These are phyloP conservation scores for Colletotrichum sojae DNA, from an alignment of 2,329 filamentous ascomycete genomes.

Conservation along the genomic window DNA sequence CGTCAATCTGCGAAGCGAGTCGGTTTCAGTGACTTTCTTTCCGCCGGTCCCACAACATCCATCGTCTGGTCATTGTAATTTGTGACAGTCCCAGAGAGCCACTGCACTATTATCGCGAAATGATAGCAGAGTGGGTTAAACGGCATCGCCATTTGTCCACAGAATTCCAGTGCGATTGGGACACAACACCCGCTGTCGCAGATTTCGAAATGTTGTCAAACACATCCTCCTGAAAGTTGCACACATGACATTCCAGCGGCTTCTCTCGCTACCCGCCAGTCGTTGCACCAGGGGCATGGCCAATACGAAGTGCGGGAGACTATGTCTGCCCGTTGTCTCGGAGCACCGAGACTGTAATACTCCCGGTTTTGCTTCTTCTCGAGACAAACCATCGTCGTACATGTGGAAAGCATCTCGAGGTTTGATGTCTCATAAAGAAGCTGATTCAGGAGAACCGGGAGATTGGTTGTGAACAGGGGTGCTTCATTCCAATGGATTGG, in stretches of 20 bases:
- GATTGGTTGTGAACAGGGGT: constrained; percentile 26
- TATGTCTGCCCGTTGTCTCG: background rate
- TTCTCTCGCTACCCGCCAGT: background rate
- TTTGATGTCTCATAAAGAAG: constrained; percentile 13
- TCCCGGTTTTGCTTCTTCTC: constrained; percentile 22
- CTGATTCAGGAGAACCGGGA: constrained; percentile 25
- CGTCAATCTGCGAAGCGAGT: constrained; percentile 13
- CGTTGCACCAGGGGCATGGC: background rate
- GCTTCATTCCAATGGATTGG: constrained; percentile 10
- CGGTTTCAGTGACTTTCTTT: background rate
- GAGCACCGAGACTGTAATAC: constrained; percentile 5
- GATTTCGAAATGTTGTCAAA: constrained; percentile 3
- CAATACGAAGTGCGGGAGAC: background rate
- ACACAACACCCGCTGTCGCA: background rate
- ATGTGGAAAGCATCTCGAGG: constrained; percentile 2
- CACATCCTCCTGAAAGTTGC: background rate
- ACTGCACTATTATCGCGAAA: background rate
- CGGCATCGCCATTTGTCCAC: no score
- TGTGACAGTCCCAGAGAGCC: background rate
- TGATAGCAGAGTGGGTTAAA: background rate
- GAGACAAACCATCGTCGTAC: constrained; percentile 14
- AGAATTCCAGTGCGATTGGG: no score
- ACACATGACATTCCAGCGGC: background rate
- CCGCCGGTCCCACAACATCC: background rate
- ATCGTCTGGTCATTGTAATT: constrained; percentile 3